These are phyloP conservation scores for Termitomyces eurrhizus DNA, from an alignment of 768 basidiomycete species.

Conservation along the genomic window DNA sequence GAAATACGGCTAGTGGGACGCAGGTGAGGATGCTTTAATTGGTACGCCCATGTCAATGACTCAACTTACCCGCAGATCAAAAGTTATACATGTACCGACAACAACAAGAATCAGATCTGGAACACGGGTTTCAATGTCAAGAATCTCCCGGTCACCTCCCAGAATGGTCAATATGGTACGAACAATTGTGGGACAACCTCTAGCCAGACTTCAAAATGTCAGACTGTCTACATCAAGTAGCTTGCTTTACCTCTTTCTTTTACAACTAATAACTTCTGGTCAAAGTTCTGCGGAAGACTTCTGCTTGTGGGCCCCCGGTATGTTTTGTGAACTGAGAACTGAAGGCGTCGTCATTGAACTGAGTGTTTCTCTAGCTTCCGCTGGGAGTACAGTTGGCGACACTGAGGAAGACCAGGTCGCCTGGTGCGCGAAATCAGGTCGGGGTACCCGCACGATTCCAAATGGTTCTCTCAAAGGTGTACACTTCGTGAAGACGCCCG, in stretches of 20 bases:
- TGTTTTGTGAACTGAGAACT: slow-evolving; percentile 21
- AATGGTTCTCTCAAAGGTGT: slow-evolving; percentile 61
- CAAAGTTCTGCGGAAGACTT: slow-evolving; percentile 59
- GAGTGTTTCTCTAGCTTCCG: background rate
- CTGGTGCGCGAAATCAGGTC: slow-evolving; percentile 71
- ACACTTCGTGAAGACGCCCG: slow-evolving; percentile 62
- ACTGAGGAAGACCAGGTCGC: slow-evolving; percentile 68
- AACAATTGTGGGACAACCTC: slow-evolving; percentile 64
- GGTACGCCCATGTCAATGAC: background rate
- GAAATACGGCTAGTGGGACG: slow-evolving; percentile 36
- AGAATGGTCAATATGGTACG: slow-evolving; percentile 59
- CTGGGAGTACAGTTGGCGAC: slow-evolving; percentile 57
- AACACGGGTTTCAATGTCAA: slow-evolving; percentile 42
- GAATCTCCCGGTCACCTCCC: slow-evolving; percentile 37
- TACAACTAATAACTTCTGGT: background rate
- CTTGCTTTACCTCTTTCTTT: slow-evolving; percentile 6
- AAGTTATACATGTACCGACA: slow-evolving; percentile 38
- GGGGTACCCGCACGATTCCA: slow-evolving; percentile 72
- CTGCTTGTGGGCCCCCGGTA: slow-evolving; percentile 64
- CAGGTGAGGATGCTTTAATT: background rate
- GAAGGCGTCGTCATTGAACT: background rate
- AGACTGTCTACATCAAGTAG: slow-evolving; percentile 64
- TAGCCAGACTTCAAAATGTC: slow-evolving; percentile 59
- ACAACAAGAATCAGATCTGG: slow-evolving; percentile 49
- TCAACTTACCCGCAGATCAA: slow-evolving; percentile 31